These are phyloP conservation scores for Nadsonia starkeyi-henricii DNA, from an alignment of 1,139 yeast genomes.

Conservation along the genomic window DNA sequence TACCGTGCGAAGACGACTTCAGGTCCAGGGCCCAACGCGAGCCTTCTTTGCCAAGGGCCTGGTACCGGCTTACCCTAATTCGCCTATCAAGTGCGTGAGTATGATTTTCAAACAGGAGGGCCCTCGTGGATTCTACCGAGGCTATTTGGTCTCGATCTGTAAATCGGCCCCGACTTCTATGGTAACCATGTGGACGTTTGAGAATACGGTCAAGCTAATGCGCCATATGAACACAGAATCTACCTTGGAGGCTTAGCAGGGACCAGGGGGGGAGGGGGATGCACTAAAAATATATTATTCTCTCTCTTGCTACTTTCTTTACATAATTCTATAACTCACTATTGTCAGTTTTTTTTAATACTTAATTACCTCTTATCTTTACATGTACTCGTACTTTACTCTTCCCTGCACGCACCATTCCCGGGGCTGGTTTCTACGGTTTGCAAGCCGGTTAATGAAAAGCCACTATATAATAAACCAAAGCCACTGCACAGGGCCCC, in stretches of 20 bases:
- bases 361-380: too few relatives aligned
- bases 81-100: conserved; percentile 20
- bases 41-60: conserved; percentile 14
- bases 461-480: too few relatives aligned
- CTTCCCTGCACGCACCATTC: too few relatives aligned
- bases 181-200: conserved; percentile 61
- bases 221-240: conserved; percentile 7
- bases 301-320: background rate
- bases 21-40: conserved; percentile 38
- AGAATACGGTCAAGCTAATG: conserved; percentile 23
- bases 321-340: conserved; percentile 4
- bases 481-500: too few relatives aligned
- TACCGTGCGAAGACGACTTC: conserved; percentile 64
- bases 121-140: conserved; percentile 53
- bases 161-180: conserved; percentile 77
- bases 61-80: conserved; percentile 18
- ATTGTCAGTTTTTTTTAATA: background rate
- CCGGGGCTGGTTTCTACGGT: too few relatives aligned
- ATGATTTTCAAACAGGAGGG: conserved; percentile 44
- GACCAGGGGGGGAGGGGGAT: background rate
- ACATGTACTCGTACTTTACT: too few relatives aligned
- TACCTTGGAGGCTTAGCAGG: background rate
- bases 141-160: conserved; percentile 50
- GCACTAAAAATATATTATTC: too few relatives aligned
- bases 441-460: too few relatives aligned